Conservation (phyloP, 306 rosid species). For the Aeschynomene evenia region DNA sequence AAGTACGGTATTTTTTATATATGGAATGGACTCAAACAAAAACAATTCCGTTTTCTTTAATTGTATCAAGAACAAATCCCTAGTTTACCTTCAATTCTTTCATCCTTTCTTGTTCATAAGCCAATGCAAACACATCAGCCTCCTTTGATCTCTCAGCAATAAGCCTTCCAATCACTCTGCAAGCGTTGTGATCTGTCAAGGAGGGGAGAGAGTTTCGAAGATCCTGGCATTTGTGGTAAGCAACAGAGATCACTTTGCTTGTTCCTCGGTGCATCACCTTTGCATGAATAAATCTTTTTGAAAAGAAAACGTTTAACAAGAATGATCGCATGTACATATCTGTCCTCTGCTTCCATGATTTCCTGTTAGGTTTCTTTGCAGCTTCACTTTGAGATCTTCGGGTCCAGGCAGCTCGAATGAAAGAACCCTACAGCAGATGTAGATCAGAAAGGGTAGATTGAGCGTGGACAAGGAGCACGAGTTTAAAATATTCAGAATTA, state of each 20-base stretch:
- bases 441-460: neutral
- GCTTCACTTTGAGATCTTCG: constrained; percentile 82
- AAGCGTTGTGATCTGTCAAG: constrained; percentile 63
- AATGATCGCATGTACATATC: constrained; percentile 92
- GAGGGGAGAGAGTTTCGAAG: constrained; percentile 72
- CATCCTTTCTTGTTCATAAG: constrained; percentile 76
- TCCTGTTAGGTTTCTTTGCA: constrained; percentile 63
- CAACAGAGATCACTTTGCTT: constrained; percentile 82
- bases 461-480: neutral
- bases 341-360: constrained; percentile 84
- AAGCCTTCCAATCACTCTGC: constrained; percentile 65
- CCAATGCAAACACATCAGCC: constrained; percentile 85
- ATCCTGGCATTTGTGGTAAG: constrained; percentile 79
- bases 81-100: constrained; percentile 77
- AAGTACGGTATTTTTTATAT: neutral
- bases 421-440: constrained; percentile 42
- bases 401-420: constrained; percentile 77
- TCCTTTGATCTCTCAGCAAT: constrained; percentile 86
- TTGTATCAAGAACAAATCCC: constrained; percentile 79
- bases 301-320: constrained; percentile 74
- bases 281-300: constrained; percentile 75
- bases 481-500: neutral
- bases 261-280: constrained; percentile 91
- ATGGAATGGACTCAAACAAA: constrained; percentile 38
- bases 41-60: constrained; percentile 69